phyloP scores from a whole-genome alignment of 768 basidiomycete genomes.

The Fomitopsis serialis region DNA sequence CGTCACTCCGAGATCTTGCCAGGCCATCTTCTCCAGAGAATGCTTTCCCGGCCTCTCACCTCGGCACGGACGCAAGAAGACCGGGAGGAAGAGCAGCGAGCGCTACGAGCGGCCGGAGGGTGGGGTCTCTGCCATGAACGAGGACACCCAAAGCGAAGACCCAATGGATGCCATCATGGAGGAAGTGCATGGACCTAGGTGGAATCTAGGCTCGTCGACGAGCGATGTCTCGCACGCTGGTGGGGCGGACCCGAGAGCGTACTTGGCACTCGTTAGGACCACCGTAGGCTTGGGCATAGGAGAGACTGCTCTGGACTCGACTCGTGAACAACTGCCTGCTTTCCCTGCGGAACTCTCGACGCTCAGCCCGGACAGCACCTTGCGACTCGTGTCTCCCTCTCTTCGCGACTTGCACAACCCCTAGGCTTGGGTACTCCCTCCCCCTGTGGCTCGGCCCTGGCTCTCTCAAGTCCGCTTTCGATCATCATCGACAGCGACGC shows the following conservation, averaged over 20 bases:
- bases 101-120: background rate
- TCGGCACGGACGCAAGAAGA: constrained; percentile 2
- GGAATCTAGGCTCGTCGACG: constrained; percentile 14
- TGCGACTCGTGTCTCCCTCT: constrained; percentile 15
- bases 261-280: background rate
- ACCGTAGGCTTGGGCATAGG: constrained; percentile 2
- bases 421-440: background rate
- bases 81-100: background rate
- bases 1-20: constrained; percentile 17
- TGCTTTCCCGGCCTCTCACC: constrained; percentile 6
- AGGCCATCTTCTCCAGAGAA: constrained; percentile 10
- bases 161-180: constrained; percentile 23
- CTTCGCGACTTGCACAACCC: constrained; percentile 6
- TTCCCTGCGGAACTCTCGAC: constrained; percentile 4
- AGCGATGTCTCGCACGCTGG: constrained; percentile 2
- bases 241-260: constrained; percentile 2
- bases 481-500: too few relatives aligned
- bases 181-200: constrained; percentile 20
- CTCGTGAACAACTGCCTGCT: constrained; percentile 1
- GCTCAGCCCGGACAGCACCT: constrained; percentile 11
- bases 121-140: background rate
- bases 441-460: background rate
- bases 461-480: too few relatives aligned
- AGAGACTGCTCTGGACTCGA: constrained; percentile 4
- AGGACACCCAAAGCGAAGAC: constrained; percentile 13